Conservation (phyloP, 257 asterid species). For the Cynanchum wilfordii region DNA sequence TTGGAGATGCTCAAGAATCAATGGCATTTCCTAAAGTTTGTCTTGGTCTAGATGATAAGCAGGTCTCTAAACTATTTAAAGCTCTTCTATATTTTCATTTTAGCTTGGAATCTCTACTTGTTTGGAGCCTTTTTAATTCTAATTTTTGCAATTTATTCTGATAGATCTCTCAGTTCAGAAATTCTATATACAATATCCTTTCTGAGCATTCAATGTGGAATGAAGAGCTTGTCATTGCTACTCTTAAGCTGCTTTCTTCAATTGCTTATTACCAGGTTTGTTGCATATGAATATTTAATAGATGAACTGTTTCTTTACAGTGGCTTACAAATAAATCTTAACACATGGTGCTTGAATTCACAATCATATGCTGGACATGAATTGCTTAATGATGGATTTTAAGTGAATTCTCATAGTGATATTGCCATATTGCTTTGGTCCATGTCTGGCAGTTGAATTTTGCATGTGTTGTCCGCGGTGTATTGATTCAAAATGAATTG, state of each 20-base stretch:
- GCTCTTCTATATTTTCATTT: constrained; percentile 17
- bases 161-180: constrained; percentile 61
- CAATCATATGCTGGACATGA: neutral
- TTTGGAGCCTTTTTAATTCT: constrained; percentile 8
- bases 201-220: constrained; percentile 46
- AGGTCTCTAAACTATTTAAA: constrained; percentile 41
- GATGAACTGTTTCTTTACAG: neutral
- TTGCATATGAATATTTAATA: neutral
- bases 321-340: neutral
- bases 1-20: constrained; percentile 45
- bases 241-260: constrained; percentile 58
- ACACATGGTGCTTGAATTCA: neutral
- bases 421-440: neutral
- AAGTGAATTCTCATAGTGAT: neutral
- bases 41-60: constrained; percentile 80
- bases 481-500: neutral
- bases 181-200: constrained; percentile 51
- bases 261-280: constrained; percentile 77
- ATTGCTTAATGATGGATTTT: neutral
- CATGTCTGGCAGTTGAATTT: neutral
- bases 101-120: constrained; percentile 2
- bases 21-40: constrained; percentile 44
- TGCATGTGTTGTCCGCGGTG: neutral
- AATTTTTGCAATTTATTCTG: constrained; percentile 22
- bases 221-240: constrained; percentile 62